These are phyloP conservation scores for Nothophoma quercina DNA, from an alignment of 2,329 filamentous ascomycete genomes.

Conservation along the genomic window DNA sequence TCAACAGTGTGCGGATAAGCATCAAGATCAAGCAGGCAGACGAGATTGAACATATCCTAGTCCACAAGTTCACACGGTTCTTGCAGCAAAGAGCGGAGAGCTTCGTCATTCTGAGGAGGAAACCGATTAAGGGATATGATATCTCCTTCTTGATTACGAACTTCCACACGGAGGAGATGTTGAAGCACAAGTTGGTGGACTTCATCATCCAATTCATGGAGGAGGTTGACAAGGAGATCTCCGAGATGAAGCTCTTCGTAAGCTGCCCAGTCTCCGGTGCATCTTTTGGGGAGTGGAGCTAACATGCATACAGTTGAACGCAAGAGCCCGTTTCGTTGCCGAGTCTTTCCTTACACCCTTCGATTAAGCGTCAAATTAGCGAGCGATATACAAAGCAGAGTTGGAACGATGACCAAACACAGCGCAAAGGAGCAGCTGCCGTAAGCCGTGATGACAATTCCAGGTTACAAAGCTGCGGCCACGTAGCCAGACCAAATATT, in stretches of 20 bases:
- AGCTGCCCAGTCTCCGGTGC: slow-evolving; percentile 46
- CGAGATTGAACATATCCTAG: slow-evolving; percentile 96
- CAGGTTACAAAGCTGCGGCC: not conserved
- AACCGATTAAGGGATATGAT: slow-evolving; percentile 97
- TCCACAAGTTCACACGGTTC: slow-evolving; percentile 98
- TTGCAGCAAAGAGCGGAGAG: slow-evolving; percentile 94
- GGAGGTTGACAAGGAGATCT: slow-evolving; percentile 99
- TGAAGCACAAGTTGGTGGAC: slow-evolving; percentile 98
- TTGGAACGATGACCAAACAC: not conserved
- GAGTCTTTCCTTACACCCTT: slow-evolving; percentile 94
- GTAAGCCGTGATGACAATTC: not conserved
- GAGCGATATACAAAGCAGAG: slow-evolving; percentile 19
- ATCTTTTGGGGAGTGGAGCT: slow-evolving; percentile 25
- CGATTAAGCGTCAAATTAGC: slow-evolving; percentile 29
- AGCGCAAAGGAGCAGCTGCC: not conserved
- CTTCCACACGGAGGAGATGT: slow-evolving; percentile 97
- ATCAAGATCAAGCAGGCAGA: slow-evolving; percentile 99
- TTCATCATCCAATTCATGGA: slow-evolving; percentile 99
- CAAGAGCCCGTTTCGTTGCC: slow-evolving; percentile 94
- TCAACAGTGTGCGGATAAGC: slow-evolving; percentile 96
- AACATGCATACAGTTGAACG: slow-evolving; percentile 75
- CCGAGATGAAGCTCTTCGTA: slow-evolving; percentile 99
- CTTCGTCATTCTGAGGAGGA: slow-evolving; percentile 94
- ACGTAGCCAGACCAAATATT: not conserved
- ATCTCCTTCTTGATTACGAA: slow-evolving; percentile 99